Evolutionary conservation across 2,329 filamentous ascomycete genomes (phyloP).

Genomic region (Alternaria novae-zelandiae): DNA sequence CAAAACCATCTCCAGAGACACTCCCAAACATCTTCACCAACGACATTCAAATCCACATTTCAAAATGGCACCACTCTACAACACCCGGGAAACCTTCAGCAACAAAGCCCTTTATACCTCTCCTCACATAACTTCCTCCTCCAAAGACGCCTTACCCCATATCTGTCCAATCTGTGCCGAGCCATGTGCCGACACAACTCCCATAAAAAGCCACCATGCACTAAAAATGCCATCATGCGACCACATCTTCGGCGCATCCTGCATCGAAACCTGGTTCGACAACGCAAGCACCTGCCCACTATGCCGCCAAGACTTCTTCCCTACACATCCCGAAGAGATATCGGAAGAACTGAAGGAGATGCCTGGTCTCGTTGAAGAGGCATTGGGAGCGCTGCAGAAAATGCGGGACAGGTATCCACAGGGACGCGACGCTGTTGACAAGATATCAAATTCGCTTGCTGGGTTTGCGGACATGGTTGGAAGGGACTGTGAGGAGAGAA

Average conservation of each 20-base stretch:
- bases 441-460: not conserved
- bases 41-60: not conserved
- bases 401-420: not conserved
- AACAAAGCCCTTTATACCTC: not conserved
- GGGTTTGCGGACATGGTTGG: not conserved
- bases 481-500: not conserved
- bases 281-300: not conserved
- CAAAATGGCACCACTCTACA: not conserved
- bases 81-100: not conserved
- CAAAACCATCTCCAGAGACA: not conserved
- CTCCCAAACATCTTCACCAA: not conserved
- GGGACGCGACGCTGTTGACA: not conserved
- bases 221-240: not conserved
- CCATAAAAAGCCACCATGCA: not conserved
- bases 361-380: not conserved
- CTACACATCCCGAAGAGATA: not conserved
- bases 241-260: not conserved
- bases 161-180: not conserved
- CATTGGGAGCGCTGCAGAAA: not conserved
- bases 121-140: too few relatives aligned
- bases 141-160: not conserved
- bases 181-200: not conserved
- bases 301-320: not conserved
- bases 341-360: not conserved
- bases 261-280: slow-evolving; percentile 2